Evolutionary conservation across 192 early-diverging fungal species (phyloP).

Genomic region (Backusella mclennaniae): DNA sequence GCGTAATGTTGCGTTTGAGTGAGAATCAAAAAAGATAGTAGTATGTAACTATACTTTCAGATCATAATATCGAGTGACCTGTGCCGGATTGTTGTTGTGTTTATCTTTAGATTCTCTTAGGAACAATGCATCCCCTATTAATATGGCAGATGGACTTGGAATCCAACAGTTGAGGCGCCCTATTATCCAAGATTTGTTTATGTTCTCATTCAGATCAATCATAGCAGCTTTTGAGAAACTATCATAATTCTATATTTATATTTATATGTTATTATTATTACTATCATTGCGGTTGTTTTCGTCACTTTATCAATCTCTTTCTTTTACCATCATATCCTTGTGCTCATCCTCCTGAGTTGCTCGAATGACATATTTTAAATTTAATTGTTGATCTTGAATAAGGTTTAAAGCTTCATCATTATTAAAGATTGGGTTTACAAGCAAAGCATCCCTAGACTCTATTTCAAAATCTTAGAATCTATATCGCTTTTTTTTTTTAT

Average conservation of each 20-base stretch:
- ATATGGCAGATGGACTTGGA: neutral
- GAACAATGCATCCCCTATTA: constrained; percentile 2
- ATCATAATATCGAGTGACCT: neutral
- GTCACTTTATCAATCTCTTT: neutral
- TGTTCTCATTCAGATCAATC: neutral
- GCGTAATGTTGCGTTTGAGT: neutral
- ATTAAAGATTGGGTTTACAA: neutral
- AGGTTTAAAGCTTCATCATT: neutral
- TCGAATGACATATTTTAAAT: constrained; percentile 1
- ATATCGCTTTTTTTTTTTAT: neutral
- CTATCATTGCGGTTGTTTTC: neutral
- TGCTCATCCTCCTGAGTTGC: neutral
- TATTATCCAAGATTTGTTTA: neutral
- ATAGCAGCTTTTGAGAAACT: neutral
- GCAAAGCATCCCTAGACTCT: neutral
- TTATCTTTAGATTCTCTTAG: neutral
- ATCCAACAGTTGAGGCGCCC: neutral
- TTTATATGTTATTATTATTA: neutral
- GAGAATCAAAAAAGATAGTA: neutral
- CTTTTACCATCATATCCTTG: neutral
- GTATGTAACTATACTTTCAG: neutral
- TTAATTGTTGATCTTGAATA: constrained; percentile 3
- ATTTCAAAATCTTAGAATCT: neutral
- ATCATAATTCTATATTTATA: constrained; percentile 1
- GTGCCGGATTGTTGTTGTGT: neutral